phyloP scores from a whole-genome alignment of 2,329 filamentous ascomycete genomes.

The Cercospora sojina region DNA sequence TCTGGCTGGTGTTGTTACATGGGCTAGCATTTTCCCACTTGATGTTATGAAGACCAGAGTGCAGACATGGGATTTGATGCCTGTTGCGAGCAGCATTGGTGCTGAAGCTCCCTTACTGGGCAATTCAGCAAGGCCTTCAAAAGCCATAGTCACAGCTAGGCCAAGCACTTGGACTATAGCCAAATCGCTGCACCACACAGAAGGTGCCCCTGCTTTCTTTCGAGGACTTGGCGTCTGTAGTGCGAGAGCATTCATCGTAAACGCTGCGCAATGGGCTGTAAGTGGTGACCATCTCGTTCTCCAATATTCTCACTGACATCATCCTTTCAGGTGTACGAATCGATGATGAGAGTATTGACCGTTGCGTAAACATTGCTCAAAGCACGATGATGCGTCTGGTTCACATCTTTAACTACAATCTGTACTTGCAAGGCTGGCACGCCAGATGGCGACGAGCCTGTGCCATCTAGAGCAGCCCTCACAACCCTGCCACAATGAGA shows the following conservation, averaged over 20 bases:
- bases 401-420: not conserved
- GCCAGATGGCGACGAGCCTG: not conserved
- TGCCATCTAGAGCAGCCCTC: not conserved
- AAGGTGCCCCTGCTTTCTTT: constrained; percentile 76
- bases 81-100: not conserved
- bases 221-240: constrained; percentile 80
- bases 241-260: constrained; percentile 83
- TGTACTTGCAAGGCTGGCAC: not conserved
- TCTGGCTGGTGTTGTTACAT: constrained; percentile 81
- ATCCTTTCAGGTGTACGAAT: constrained; percentile 63
- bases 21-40: constrained; percentile 85
- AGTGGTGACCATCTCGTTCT: constrained; percentile 11
- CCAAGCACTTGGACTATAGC: constrained; percentile 64
- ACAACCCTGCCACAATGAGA: not conserved
- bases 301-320: not conserved
- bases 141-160: constrained; percentile 19
- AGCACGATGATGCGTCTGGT: not conserved
- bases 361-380: not conserved
- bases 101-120: constrained; percentile 10
- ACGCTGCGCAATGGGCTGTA: constrained; percentile 86
- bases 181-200: constrained; percentile 65
- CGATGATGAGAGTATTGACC: constrained; percentile 62
- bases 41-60: constrained; percentile 91
- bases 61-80: constrained; percentile 65
- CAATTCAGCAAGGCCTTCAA: constrained; percentile 12